phyloP scores from a whole-genome alignment of 306 rosid species.

The Malus fusca region DNA sequence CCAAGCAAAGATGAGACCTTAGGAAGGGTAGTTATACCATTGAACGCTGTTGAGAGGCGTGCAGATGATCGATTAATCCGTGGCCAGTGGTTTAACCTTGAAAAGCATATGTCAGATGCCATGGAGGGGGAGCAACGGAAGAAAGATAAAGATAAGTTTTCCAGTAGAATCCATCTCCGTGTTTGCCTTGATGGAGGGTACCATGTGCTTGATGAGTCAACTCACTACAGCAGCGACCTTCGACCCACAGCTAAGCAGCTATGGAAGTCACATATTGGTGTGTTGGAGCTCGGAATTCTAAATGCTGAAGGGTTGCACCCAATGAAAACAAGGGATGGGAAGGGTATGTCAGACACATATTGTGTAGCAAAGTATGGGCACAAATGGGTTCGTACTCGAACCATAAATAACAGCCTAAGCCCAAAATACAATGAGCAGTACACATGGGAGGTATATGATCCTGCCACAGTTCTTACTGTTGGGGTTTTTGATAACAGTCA shows the following conservation, averaged over 20 bases:
- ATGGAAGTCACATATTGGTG: conserved; percentile 73
- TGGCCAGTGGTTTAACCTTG: conserved; percentile 49
- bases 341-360: conserved; percentile 59
- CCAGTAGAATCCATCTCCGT: conserved; percentile 52
- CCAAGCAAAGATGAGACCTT: conserved; percentile 68
- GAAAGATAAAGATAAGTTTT: conserved; percentile 55
- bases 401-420: conserved; percentile 48
- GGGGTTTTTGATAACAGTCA: conserved; percentile 78
- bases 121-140: conserved; percentile 44
- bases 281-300: conserved; percentile 80
- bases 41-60: conserved; percentile 48
- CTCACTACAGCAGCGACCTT: conserved; percentile 84
- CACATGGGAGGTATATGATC: conserved; percentile 91
- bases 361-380: conserved; percentile 92
- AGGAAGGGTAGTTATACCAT: conserved; percentile 51
- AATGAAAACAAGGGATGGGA: conserved; percentile 59
- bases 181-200: conserved; percentile 85
- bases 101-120: conserved; percentile 62
- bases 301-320: conserved; percentile 61
- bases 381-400: conserved; percentile 92
- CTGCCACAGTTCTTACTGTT: conserved; percentile 78
- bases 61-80: conserved; percentile 48
- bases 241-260: conserved; percentile 63
- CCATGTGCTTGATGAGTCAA: conserved; percentile 89
- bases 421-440: conserved; percentile 90